These are phyloP conservation scores for Rhizopus arrhizus DNA, from an alignment of 371 early-diverging fungal species.

Conservation along the genomic window DNA sequence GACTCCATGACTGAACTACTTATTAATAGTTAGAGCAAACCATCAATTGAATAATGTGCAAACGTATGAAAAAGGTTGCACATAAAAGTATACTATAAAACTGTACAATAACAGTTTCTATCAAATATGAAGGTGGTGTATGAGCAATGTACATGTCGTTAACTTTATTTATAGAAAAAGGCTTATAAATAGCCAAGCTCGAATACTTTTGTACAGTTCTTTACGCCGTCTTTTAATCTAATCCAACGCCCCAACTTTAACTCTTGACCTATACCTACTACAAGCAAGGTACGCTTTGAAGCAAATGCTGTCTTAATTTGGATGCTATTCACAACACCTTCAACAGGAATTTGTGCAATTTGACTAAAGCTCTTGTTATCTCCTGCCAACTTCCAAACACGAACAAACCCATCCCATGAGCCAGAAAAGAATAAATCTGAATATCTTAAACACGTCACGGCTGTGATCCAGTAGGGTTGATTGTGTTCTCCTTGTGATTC, in stretches of 20 bases:
- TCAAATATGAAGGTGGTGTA: too few relatives aligned
- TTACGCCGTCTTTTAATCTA: conserved; percentile 61
- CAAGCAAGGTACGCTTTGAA: conserved; percentile 61
- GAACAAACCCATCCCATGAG: conserved; percentile 87
- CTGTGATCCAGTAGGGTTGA: conserved; percentile 81
- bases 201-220: conserved; percentile 66
- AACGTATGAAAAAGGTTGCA: too few relatives aligned
- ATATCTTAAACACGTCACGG: conserved; percentile 79
- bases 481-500: conserved; percentile 37
- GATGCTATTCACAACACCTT: conserved; percentile 58
- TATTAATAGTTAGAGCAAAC: too few relatives aligned
- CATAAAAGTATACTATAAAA: too few relatives aligned
- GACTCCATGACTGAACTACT: too few relatives aligned
- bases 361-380: conserved; percentile 70
- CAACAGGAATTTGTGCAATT: conserved; percentile 60
- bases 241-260: conserved; percentile 90
- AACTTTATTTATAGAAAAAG: too few relatives aligned
- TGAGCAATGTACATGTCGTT: too few relatives aligned
- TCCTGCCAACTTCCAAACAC: conserved; percentile 82
- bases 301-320: conserved; percentile 55
- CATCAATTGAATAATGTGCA: too few relatives aligned
- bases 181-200: conserved; percentile 35
- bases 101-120: too few relatives aligned
- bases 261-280: conserved; percentile 85
- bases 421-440: conserved; percentile 91